Base-by-base conservation (phyloP, 2,329 filamentous ascomycete genomes). In the Thelonectria rubi region DNA sequence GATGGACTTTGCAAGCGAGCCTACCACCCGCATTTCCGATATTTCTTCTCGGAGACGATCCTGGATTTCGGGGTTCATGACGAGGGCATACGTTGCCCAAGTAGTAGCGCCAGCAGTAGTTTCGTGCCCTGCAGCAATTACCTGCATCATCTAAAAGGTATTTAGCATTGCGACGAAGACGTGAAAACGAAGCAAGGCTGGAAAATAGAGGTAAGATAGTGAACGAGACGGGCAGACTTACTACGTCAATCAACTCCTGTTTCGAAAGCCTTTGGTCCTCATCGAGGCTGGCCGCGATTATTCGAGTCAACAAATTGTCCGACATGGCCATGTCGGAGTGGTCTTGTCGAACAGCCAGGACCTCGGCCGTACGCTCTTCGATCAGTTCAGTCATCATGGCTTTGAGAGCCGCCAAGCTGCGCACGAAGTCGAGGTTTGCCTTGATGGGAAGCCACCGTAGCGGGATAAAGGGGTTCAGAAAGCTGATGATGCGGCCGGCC, bases 241-340 rank as follows among this genome's bases (percentile, higher is more conserved):
- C 64, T 4, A 66, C 46, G 5, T 66, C 64, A 5, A 65, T 64
- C 12, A 66, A 9, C 17, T 66, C 64, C n/a, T 66, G 45, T 11
- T 53, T 47, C 3, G 56, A 62, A 6, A 66, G 14, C 2, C 17
- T 66, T 20, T 58, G 48, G 1, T 52, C 46, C 14, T 43, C 40
- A 12, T 43, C 40, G 2, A 43, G n/a, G 18, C 40, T 20, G 10
- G 40, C 56, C 15, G 61, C 56, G 1, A 66, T 64, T 56, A 65
- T 66, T 0, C 64, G 65, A 0, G 64, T 66, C 46, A 66, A 43
- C 2, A 66, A 12, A 3, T 66, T 57, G n/a, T 65, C 40, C 18
- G 40, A 43, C 14, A 43, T 18, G 3, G 6, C n/a, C 14, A 17
- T 17, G 7, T 43, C 40, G 18, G 40, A 43, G 17, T 43, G 14